Evolutionary conservation across 2,329 filamentous ascomycete species (phyloP).

Genomic region (Neonectria coccinea): DNA sequence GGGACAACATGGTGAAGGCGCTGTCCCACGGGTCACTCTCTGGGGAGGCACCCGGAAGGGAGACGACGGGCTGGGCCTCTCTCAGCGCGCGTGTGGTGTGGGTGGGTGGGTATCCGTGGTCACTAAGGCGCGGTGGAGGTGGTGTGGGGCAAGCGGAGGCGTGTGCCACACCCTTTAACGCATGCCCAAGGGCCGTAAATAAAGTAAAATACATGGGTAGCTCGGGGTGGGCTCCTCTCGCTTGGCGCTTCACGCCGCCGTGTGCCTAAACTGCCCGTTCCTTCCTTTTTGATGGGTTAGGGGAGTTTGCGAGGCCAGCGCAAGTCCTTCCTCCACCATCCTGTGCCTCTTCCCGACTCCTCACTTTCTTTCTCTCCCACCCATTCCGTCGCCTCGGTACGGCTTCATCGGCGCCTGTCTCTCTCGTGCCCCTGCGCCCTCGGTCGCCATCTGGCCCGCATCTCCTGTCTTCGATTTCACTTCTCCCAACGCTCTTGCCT

Average conservation of each 20-base stretch:
- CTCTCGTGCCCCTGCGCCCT: slow-evolving; percentile 34
- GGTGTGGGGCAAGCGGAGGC: slow-evolving; percentile 15
- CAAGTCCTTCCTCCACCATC: slow-evolving; percentile 56
- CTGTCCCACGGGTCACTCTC: slow-evolving; percentile 30
- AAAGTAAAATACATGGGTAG: slow-evolving; percentile 43
- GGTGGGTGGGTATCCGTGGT: slow-evolving; percentile 21
- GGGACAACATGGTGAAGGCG: slow-evolving; percentile 27
- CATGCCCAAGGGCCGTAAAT: slow-evolving; percentile 36
- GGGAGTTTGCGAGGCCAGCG: slow-evolving; percentile 55
- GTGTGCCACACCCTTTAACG: slow-evolving; percentile 21
- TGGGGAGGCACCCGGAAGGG: slow-evolving; percentile 33
- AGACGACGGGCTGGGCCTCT: slow-evolving; percentile 33
- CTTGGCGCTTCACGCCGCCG: slow-evolving; percentile 43
- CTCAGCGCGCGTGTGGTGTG: slow-evolving; percentile 27
- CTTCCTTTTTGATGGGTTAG: slow-evolving; percentile 58
- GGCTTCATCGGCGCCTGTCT: slow-evolving; percentile 46
- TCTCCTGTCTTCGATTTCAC: slow-evolving; percentile 26
- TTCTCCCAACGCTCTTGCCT: slow-evolving; percentile 22
- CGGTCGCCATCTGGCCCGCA: slow-evolving; percentile 27
- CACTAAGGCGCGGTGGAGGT: slow-evolving; percentile 18
- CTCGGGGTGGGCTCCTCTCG: slow-evolving; percentile 45
- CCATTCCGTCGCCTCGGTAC: slow-evolving; percentile 48
- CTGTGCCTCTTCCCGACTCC: slow-evolving; percentile 55
- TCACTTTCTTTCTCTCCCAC: slow-evolving; percentile 52
- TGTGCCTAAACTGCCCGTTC: slow-evolving; percentile 51